Evolutionary conservation across 441 rosid species (phyloP), one percentile per base, ranked within the genome.

Genomic region (Kokia cookei): DNA sequence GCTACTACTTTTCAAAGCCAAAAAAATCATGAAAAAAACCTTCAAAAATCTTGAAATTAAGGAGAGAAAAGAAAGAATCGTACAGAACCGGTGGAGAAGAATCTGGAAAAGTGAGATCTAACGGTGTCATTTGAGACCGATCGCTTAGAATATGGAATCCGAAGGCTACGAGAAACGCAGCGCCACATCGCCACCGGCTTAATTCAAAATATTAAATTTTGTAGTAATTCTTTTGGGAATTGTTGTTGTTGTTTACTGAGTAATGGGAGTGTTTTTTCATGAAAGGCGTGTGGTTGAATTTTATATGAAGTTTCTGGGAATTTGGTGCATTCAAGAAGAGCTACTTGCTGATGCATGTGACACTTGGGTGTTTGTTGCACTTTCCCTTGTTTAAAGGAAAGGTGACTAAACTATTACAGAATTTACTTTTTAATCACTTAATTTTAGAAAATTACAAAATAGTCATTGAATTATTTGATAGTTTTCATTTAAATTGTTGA

Each of bases 81-180:
- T 90, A 95, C 97, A 17, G 94, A 84, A 65, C 64, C 77, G 24
- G 92, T 48, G 77, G 93, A 90, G 90, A 95, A 90, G 53, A 84
- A 84, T 85, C 93, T 85, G 69, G 94, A 78, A 78, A 86, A 32
- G 80, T 76, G 89, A 81, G 97, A 91, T 91, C 96, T 84, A 74
- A 82, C 27, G 54, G 78, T 75, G 57, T 77, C 89, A 53, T 82
- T 73, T 63, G 82, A 71, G 76, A 83, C 73, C 29, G 92, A 85
- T 81, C 89, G 62, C 78, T 74, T 83, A 2, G 93, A 78, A 35
- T 86, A 78, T 80, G 92, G 81, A 71, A 74, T 71, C 65, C 95
- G 86, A 80, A 95, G 87, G 84, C 91, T 81, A 78, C 94, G 98
- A 81, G 93, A 88, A 67, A 90, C 89, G 86, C 93, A 91, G 84